Base-by-base conservation (phyloP, 805 yeast genomes). In the Hanseniaspora hatyaiensis region DNA sequence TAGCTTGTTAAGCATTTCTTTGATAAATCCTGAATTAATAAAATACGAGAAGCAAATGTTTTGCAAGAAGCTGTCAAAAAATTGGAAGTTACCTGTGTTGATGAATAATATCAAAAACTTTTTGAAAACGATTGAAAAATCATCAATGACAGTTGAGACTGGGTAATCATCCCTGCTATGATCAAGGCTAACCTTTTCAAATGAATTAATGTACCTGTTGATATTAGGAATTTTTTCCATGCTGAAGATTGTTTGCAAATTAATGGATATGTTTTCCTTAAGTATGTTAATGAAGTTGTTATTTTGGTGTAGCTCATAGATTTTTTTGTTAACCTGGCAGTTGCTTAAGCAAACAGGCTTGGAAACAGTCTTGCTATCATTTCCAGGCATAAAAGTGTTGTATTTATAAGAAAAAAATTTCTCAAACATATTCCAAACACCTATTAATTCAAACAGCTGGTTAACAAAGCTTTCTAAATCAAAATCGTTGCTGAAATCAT, bases 101-200 rank as follows among this genome's bases (percentile, higher is more conserved):
- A 87, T 67, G 1, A 78, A 69, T 50, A 80, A 81, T 20, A 77
- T 65, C 30, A 87, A 60, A 15, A 82, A 71, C 31, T 78, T 75
- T 56, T 84, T 82, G 38, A 88, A 65, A 8, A 87, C 76, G 55
- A 86, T 69, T 23, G 85, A 73, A 29, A 84, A 66, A 59, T 92
- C 98, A 56, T 92, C 98, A 20, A 88, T 77, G 19, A 85, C 78
- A 0, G 96, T 85, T 0, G 94, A 77, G 4, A 82, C 75, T 2
- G 88, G 89, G 4, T 79, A 57, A 16, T 60, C 55, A 1, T 52
- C 47, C 40, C 57, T 63, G 9, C 53, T 51, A 30, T 59, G 60
- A 23, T 40, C 38, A 13, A 34, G 15, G 8, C 30, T 41, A 2
- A 38, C 18, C 19, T 36, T 36, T 52, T 53, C 24, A 49, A 47